Evolutionary conservation across 352 stramenopile species (phyloP).

Genomic region (Phytophthora citrophthora): DNA sequence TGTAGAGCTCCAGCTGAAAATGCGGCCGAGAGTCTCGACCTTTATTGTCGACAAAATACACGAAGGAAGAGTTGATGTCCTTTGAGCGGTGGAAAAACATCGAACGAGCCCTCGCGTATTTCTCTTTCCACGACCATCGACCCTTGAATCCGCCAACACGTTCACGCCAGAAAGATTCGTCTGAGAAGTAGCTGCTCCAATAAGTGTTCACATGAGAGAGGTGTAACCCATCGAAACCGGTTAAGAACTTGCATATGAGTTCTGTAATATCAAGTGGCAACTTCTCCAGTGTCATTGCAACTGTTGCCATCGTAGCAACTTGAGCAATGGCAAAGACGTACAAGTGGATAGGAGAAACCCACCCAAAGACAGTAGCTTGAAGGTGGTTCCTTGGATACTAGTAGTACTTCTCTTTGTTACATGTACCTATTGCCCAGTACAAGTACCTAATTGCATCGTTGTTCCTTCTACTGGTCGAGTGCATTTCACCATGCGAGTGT

Average conservation of each 20-base stretch:
- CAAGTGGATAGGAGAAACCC: neutral
- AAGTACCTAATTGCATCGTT: neutral
- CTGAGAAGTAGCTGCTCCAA: slow-evolving; percentile 6
- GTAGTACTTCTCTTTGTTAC: too few species aligned
- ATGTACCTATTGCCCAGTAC: too few species aligned
- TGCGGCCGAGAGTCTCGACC: neutral
- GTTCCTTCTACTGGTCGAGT: slow-evolving; percentile 4
- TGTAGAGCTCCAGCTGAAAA: slow-evolving; percentile 6
- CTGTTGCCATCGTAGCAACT: neutral
- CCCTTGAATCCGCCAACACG: neutral
- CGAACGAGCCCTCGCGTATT: slow-evolving; percentile 10
- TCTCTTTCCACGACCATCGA: neutral
- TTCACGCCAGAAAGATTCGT: slow-evolving; percentile 10
- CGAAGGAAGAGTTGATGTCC: neutral
- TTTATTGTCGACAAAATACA: neutral
- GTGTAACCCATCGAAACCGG: slow-evolving; percentile 28
- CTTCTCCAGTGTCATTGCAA: neutral
- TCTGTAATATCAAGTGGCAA: slow-evolving; percentile 18
- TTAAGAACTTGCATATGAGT: slow-evolving; percentile 22
- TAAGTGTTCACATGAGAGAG: slow-evolving; percentile 24
- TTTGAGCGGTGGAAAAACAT: slow-evolving; percentile 5
- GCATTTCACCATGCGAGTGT: neutral
- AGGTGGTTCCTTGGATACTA: too few species aligned
- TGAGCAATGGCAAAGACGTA: neutral
- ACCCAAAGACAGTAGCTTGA: neutral